phyloP scores from a whole-genome alignment of 2,329 filamentous ascomycete species.

The Colletotrichum destructivum region DNA sequence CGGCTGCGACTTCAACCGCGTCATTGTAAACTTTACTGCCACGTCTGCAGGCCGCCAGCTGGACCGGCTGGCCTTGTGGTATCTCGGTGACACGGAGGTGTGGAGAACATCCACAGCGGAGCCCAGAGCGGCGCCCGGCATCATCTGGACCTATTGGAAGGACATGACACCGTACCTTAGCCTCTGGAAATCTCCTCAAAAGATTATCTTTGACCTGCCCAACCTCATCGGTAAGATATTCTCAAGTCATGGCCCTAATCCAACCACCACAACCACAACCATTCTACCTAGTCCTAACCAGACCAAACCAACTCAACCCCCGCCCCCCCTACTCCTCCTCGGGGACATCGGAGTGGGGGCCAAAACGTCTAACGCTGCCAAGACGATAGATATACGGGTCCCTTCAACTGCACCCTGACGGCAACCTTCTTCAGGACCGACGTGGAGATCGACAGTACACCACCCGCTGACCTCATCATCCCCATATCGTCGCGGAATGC shows the following conservation, averaged over 20 bases:
- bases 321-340: too few species aligned
- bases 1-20: constrained; percentile 78
- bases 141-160: constrained; percentile 83
- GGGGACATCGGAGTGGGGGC: constrained; percentile 35
- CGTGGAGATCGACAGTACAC: constrained; percentile 55
- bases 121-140: constrained; percentile 75
- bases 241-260: not conserved
- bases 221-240: constrained; percentile 70
- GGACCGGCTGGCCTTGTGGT: constrained; percentile 83
- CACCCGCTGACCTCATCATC: constrained; percentile 76
- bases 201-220: constrained; percentile 84
- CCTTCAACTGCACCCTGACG: constrained; percentile 81
- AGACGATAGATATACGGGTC: constrained; percentile 78
- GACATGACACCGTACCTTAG: constrained; percentile 81
- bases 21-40: constrained; percentile 83
- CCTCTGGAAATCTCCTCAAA: constrained; percentile 79
- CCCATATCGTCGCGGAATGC: constrained; percentile 74
- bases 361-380: constrained; percentile 39
- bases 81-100: constrained; percentile 83
- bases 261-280: too few species aligned
- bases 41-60: constrained; percentile 80
- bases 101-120: constrained; percentile 89
- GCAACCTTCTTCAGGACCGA: constrained; percentile 77
- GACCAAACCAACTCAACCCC: not conserved
- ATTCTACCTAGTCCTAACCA: not conserved